phyloP scores from a whole-genome alignment of 2,329 filamentous ascomycete species.

The Sporothrix luriei region DNA sequence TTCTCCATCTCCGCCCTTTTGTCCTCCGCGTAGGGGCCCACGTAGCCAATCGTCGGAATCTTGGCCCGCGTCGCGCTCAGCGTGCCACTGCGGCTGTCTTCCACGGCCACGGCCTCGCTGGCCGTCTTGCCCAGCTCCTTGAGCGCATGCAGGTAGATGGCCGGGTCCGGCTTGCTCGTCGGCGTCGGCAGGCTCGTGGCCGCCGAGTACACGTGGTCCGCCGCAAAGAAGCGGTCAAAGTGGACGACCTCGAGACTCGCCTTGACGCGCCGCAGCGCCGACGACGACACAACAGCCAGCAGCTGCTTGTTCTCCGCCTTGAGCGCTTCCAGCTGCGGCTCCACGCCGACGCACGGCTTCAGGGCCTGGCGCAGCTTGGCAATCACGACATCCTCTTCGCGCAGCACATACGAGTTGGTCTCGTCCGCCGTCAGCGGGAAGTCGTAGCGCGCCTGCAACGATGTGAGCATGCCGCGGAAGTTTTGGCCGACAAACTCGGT shows the following conservation, averaged over 20 bases:
- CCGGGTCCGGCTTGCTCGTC: constrained; percentile 89
- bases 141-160: constrained; percentile 80
- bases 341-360: constrained; percentile 68
- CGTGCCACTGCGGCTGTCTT: constrained; percentile 86
- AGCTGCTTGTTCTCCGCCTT: constrained; percentile 63
- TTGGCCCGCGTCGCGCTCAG: constrained; percentile 72
- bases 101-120: constrained; percentile 74
- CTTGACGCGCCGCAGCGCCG: constrained; percentile 73
- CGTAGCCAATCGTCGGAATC: constrained; percentile 82
- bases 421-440: constrained; percentile 71
- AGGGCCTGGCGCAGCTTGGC: constrained; percentile 72
- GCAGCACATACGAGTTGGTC: constrained; percentile 70
- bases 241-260: constrained; percentile 78
- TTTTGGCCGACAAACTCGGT: constrained; percentile 89
- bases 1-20: constrained; percentile 68
- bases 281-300: constrained; percentile 79
- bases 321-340: constrained; percentile 67
- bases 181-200: constrained; percentile 75
- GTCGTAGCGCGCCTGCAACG: constrained; percentile 73
- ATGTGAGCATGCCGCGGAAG: constrained; percentile 87
- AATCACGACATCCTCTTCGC: constrained; percentile 83
- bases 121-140: constrained; percentile 71
- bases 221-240: constrained; percentile 76
- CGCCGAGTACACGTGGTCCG: constrained; percentile 76
- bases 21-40: constrained; percentile 70